phyloP scores from a whole-genome alignment of 75 land plant species.

The Sequoiadendron giganteum region DNA sequence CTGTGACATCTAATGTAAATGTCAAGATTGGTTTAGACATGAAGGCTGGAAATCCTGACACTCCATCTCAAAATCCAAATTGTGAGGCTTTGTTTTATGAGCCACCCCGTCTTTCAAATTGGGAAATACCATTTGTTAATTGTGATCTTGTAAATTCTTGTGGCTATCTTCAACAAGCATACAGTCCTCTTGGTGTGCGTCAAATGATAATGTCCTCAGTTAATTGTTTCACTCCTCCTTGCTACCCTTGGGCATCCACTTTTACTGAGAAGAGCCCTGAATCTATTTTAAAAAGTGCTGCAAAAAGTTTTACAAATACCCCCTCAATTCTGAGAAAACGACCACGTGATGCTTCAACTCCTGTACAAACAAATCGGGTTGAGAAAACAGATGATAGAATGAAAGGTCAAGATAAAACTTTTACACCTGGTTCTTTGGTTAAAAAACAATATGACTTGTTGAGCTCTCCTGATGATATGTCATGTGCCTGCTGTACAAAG shows the following conservation, averaged over 20 bases:
- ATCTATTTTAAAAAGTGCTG: slow-evolving; percentile 75
- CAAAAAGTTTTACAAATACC: slow-evolving; percentile 69
- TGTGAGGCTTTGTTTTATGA: slow-evolving; percentile 71
- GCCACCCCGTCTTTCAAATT: slow-evolving; percentile 81
- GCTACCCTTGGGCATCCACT: slow-evolving; percentile 19
- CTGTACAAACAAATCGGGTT: slow-evolving; percentile 8
- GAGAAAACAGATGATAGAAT: slow-evolving; percentile 6
- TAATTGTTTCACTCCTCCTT: slow-evolving; percentile 58
- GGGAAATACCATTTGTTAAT: slow-evolving; percentile 85
- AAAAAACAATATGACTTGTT: not conserved
- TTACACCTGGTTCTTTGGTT: not conserved
- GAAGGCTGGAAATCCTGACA: not conserved
- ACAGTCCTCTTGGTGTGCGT: slow-evolving; percentile 55
- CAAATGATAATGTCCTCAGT: slow-evolving; percentile 50
- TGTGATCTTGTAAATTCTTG: slow-evolving; percentile 83
- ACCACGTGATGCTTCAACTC: slow-evolving; percentile 27
- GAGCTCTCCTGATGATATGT: slow-evolving; percentile 15
- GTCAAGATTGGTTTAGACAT: slow-evolving; percentile 1
- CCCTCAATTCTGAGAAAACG: slow-evolving; percentile 87
- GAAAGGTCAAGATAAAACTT: not conserved
- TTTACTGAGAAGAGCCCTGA: slow-evolving; percentile 58
- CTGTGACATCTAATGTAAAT: slow-evolving; percentile 6
- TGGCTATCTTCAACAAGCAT: slow-evolving; percentile 48
- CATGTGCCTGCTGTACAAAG: slow-evolving; percentile 12
- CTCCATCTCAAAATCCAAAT: slow-evolving; percentile 10